Percentiles rank a stretch among this genome's conserved stretches.
Conservation (phyloP, 768 basidiomycete species). For the Leccinum incarnatum region DNA sequence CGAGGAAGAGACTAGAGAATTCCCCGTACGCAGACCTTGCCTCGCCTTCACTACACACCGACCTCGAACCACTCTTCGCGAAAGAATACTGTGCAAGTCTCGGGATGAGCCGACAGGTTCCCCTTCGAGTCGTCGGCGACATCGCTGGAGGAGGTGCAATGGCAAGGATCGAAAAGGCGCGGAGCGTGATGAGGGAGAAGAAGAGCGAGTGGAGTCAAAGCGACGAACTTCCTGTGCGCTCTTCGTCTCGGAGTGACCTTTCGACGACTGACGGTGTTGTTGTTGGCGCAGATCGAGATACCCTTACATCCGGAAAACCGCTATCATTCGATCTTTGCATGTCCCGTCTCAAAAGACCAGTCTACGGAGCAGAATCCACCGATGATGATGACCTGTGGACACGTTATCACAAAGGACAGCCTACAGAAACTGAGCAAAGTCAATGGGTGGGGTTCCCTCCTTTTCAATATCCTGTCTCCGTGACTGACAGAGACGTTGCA, state of each 20-base stretch:
- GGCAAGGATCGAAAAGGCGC: slow-evolving; percentile 89
- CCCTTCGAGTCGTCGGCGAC: slow-evolving; percentile 85
- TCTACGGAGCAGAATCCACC: slow-evolving; percentile 91
- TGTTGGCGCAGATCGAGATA: slow-evolving; percentile 77
- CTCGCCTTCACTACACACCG: slow-evolving; percentile 66
- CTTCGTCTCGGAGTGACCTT: background rate
- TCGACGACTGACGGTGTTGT: background rate
- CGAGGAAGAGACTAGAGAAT: slow-evolving; percentile 56
- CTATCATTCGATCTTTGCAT: slow-evolving; percentile 97
- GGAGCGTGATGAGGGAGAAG: slow-evolving; percentile 88
- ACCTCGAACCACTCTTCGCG: slow-evolving; percentile 80
- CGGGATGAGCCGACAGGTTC: slow-evolving; percentile 86
- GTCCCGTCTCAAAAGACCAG: slow-evolving; percentile 97
- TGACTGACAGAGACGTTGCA: slow-evolving; percentile 29
- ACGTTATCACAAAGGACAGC: slow-evolving; percentile 92
- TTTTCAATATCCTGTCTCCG: background rate
- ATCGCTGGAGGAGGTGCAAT: slow-evolving; percentile 91
- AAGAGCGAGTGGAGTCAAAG: slow-evolving; percentile 91
- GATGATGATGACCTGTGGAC: slow-evolving; percentile 97
- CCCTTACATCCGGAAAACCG: slow-evolving; percentile 81
- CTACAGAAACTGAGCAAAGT: slow-evolving; percentile 86
- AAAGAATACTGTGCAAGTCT: slow-evolving; percentile 86
- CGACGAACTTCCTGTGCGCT: slow-evolving; percentile 79
- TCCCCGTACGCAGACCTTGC: slow-evolving; percentile 79
- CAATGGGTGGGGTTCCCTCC: slow-evolving; percentile 59